Conservation (phyloP, 176 grass and related monocot genomes). For the Paspalum vaginatum region DNA sequence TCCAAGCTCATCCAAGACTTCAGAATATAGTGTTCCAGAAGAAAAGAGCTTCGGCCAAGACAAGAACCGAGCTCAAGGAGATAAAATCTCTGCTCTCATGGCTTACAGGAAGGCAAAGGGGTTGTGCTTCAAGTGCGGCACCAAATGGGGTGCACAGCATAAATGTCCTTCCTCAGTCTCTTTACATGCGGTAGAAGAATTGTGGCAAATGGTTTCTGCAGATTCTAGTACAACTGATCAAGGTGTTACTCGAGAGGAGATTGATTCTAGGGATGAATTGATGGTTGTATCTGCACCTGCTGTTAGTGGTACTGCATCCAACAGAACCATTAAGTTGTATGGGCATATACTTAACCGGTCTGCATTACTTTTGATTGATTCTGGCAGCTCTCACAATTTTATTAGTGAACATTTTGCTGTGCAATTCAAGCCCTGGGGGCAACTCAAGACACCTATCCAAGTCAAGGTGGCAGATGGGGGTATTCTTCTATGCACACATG, state of each 20-base stretch:
- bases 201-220: not conserved
- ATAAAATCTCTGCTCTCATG: not conserved
- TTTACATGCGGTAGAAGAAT: not conserved
- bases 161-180: not conserved
- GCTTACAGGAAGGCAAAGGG: accelerated
- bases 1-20: too few species aligned
- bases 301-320: too few species aligned
- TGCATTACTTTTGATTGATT: not conserved
- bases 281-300: not conserved
- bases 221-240: too few species aligned
- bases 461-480: not conserved
- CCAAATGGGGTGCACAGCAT: not conserved
- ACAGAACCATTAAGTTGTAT: too few species aligned
- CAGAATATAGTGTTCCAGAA: too few species aligned
- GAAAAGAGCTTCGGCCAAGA: too few species aligned
- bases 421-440: accelerated
- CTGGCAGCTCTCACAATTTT: too few species aligned
- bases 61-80: too few species aligned
- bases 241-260: too few species aligned
- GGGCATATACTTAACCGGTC: too few species aligned
- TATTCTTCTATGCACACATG: not conserved
- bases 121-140: not conserved
- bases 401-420: too few species aligned
- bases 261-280: not conserved
- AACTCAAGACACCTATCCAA: accelerated